Base-by-base conservation (phyloP, 73 alveolate species). In the Symbiodinium pilosum region DNA sequence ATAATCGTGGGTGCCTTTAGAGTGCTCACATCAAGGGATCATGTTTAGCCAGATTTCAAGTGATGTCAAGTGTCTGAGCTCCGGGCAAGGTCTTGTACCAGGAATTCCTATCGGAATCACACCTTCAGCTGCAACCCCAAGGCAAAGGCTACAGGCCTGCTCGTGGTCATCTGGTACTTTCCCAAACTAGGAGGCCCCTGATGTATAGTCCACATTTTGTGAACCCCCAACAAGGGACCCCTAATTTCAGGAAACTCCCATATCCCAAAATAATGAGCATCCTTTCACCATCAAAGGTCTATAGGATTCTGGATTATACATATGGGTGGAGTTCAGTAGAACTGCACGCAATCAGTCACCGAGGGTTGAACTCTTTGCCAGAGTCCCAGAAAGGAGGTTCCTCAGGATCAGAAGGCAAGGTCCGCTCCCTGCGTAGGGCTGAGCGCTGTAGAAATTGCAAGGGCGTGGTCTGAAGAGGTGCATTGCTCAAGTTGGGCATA, bases 321-420 rank as follows among this genome's bases (percentile, higher is more conserved):
- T 16, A 51, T 51, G 68, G 68, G 21, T 51, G 21, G 21, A 24
- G 21, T 51, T 51, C 68, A 51, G 4, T 51, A 16, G 68, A 16
- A 16, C 68, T 51, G 12, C 68, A 16, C 21, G 4, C 18, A 54
- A 83, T 28, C 0, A 4, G 28, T 39, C 41, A 26, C 91, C 47
- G 69, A 83, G 64, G 36, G 8, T 26, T 43, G 20, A 43, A 43
- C 97, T 91, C 97, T 2, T 30, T 3, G 56, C 97, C 97, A 32
- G 97, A 91, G 51, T 91, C 97, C 97, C 97, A 91, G 81, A 91
- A 91, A 7, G 97, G 97, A 42, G 97, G 97, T 88, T 69, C 89
- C 95, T 88, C 42, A 20, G 38, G 28, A 47, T 47, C 59, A 47
- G 59, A 20, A 20, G 69, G 69, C 69, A 20, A 52, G 20, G 20